Evolutionary conservation across 257 asterid species (phyloP).

Genomic region (Euphrasia confusa): DNA sequence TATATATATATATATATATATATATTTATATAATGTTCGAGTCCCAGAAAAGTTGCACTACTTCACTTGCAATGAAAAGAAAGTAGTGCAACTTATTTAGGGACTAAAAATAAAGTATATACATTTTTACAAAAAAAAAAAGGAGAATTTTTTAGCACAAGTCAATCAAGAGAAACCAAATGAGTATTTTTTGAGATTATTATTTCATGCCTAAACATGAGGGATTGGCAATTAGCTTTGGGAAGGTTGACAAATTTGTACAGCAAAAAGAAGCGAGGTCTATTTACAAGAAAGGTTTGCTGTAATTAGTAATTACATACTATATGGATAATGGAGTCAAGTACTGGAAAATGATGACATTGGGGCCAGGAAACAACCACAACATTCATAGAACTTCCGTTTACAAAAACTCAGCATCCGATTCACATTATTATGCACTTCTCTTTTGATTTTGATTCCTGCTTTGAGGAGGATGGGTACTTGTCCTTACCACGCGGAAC

Average conservation of each 20-base stretch:
- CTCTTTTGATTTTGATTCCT: conserved; percentile 65
- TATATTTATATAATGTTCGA: too few species aligned
- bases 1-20: too few species aligned
- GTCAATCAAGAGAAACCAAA: not conserved
- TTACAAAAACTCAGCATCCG: not conserved
- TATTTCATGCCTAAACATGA: conserved; percentile 4
- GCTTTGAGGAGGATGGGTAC: conserved; percentile 45
- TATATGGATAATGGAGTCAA: conserved; percentile 4
- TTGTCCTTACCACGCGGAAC: conserved; percentile 31
- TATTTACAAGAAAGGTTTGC: conserved; percentile 26
- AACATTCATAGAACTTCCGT: conserved; percentile 15
- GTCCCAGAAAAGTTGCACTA: too few species aligned
- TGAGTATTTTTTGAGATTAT: not conserved
- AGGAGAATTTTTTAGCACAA: not conserved
- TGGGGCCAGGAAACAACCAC: conserved; percentile 13
- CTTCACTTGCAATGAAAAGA: too few species aligned
- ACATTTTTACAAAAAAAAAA: too few species aligned
- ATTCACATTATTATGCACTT: conserved; percentile 69
- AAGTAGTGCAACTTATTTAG: too few species aligned
- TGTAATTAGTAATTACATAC: conserved; percentile 15
- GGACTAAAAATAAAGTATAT: too few species aligned
- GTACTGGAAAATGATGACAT: not conserved
- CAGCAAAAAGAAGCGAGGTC: not conserved
- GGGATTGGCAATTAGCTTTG: conserved; percentile 2
- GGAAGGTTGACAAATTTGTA: conserved; percentile 13